Base-by-base conservation (phyloP, 148 eudicot species). In the Silene uniflora region DNA sequence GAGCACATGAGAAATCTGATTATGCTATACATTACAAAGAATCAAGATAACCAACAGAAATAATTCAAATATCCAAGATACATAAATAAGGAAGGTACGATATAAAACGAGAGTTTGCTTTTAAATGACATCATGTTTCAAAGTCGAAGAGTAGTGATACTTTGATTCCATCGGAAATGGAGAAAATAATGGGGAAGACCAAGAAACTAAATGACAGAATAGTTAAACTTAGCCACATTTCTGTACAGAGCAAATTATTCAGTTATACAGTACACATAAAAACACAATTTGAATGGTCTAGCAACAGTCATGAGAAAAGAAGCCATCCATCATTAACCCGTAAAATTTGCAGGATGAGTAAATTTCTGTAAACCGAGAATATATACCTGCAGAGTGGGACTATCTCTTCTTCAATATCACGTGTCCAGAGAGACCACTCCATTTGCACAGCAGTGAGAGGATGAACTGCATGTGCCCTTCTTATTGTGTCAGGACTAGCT, bases 401-500 rank as follows among this genome's bases (percentile, higher is more conserved):
- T 44, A 91, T 83, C 67, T 89, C 90, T 67, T 86, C 89, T 75
- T 91, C 92, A 59, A 86, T 86, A 75, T 89, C 93, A 47, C 93
- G 93, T 25, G 93, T 80, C 86, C 91, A 82, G 61, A 91, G 83
- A 13, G 96, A 91, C 82, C 87, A 91, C 74, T 91, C 96, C 86
- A 86, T 86, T 78, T 91, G 96, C 69, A 86, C 62, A 71, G 92
- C 93, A 67, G 89, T 80, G 13, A 91, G 56, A 27, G 96, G 96
- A 81, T 91, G 89, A 79, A 91, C 87, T 12, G 89, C 91, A 70
- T 89, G 91, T 63, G 92, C 91, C 75, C 96, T 83, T 85, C 86
- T 86, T 64, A 91, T 86, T 10, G 96, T 89, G 79, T 85, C 83
- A 39, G 89, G 73, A 52, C 83, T 87, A 21, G 96, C 91, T 84